A percentile compares a stretch with the other conserved stretches of the same genome.
Evolutionary conservation across 768 basidiomycete genomes (phyloP).

Genomic region (Leccinum uliginosum): DNA sequence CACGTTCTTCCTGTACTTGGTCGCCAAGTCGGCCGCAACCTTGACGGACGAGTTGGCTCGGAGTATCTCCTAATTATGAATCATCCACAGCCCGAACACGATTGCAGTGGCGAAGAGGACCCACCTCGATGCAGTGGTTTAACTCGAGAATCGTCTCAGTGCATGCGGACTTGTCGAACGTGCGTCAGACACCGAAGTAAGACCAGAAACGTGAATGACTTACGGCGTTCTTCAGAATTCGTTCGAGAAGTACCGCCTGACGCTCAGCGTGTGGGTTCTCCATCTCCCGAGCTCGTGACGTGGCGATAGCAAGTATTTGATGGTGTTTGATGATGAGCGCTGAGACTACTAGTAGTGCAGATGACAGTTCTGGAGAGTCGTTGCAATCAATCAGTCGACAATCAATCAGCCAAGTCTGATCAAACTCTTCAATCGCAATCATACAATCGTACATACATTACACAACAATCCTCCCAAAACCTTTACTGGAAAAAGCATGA

Average conservation of each 20-base stretch:
- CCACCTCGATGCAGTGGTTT: constrained; percentile 82
- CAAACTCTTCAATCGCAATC: background rate
- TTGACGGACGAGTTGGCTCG: constrained; percentile 74
- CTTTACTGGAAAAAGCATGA: constrained; percentile 1
- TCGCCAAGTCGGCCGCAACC: constrained; percentile 76
- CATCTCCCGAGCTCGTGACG: constrained; percentile 45
- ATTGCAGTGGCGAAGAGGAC: too few relatives aligned
- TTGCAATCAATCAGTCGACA: background rate
- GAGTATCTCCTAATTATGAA: constrained; percentile 60
- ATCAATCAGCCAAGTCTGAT: background rate
- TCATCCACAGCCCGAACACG: background rate
- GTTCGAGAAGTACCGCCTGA: constrained; percentile 84
- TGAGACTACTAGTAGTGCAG: too few relatives aligned
- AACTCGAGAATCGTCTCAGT: constrained; percentile 87
- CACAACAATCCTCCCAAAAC: constrained; percentile 17
- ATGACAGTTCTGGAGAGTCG: background rate
- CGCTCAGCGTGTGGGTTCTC: constrained; percentile 94
- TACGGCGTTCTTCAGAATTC: constrained; percentile 88
- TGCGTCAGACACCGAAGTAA: background rate
- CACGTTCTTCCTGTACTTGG: constrained; percentile 90
- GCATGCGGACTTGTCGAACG: constrained; percentile 69
- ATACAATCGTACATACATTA: background rate
- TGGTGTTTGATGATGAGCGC: background rate
- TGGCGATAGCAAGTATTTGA: background rate
- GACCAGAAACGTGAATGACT: constrained; percentile 22